These are phyloP conservation scores for Penicillium chermesinum DNA, from an alignment of 495 filamentous ascomycete species.

Conservation along the genomic window DNA sequence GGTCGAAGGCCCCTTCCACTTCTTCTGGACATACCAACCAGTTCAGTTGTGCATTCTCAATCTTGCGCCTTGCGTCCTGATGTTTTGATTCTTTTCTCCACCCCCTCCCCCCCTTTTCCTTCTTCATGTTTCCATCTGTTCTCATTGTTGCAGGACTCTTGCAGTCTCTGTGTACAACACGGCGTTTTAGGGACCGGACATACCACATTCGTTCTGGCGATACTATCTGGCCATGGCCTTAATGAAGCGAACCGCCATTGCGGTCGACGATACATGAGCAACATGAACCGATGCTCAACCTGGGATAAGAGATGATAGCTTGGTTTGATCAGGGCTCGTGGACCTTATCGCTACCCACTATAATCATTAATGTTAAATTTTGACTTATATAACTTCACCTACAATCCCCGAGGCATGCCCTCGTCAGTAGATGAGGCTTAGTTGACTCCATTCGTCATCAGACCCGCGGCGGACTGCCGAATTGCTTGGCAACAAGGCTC, in stretches of 20 bases:
- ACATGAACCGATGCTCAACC: conserved; percentile 1
- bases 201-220: conserved; percentile 5
- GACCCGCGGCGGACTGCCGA: background rate
- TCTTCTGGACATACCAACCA: too few relatives aligned
- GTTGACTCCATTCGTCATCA: background rate
- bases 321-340: background rate
- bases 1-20: too few relatives aligned
- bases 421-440: too few relatives aligned
- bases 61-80: too few relatives aligned
- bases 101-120: too few relatives aligned
- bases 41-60: too few relatives aligned
- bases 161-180: background rate
- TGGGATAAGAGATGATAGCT: background rate
- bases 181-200: conserved; percentile 7
- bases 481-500: background rate
- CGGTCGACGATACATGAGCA: conserved; percentile 17
- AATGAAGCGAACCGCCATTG: conserved; percentile 9
- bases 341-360: conserved; percentile 9
- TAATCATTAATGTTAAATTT: conserved; percentile 19
- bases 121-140: background rate
- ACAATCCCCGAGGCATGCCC: too few relatives aligned
- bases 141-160: background rate
- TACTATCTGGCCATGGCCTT: conserved; percentile 6
- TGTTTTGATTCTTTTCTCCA: too few relatives aligned
- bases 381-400: too few relatives aligned